These are phyloP conservation scores for Apiotrichum veenhuisii DNA, from an alignment of 1,284 basidiomycete genomes.

Conservation along the genomic window DNA sequence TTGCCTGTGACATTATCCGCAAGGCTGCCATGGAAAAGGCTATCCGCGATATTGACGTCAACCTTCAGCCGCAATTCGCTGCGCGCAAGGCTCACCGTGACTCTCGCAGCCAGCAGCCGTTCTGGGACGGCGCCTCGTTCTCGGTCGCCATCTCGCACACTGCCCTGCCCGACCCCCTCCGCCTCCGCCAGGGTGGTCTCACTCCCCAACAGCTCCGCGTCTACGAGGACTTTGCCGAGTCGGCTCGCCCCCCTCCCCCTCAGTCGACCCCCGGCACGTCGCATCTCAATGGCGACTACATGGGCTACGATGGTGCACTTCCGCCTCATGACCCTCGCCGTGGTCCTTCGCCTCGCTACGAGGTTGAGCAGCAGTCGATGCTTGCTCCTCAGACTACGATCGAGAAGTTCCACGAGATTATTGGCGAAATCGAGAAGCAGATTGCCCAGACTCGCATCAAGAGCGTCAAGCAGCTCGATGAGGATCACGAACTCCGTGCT, in stretches of 20 bases:
- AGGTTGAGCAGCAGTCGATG: constrained; percentile 27
- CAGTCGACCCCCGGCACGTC: neutral
- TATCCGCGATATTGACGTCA: constrained; percentile 90
- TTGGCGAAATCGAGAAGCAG: constrained; percentile 74
- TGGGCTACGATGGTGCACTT: constrained; percentile 16
- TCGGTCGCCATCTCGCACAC: constrained; percentile 70
- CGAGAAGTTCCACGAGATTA: constrained; percentile 57
- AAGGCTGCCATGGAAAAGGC: constrained; percentile 98
- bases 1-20: constrained; percentile 92
- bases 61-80: constrained; percentile 76
- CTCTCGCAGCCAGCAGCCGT: constrained; percentile 57
- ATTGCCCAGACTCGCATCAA: constrained; percentile 63
- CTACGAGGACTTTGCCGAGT: constrained; percentile 88
- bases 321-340: constrained; percentile 21
- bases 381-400: constrained; percentile 40
- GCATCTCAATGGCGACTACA: constrained; percentile 19
- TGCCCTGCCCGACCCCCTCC: constrained; percentile 81
- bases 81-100: constrained; percentile 82
- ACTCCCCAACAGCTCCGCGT: constrained; percentile 78
- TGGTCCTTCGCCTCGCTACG: constrained; percentile 29
- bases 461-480: constrained; percentile 65
- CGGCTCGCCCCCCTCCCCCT: constrained; percentile 20
- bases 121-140: constrained; percentile 74
- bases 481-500: constrained; percentile 79
- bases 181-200: constrained; percentile 78